Conservation (phyloP, 495 filamentous ascomycete species). For the Neurospora cerealis region DNA sequence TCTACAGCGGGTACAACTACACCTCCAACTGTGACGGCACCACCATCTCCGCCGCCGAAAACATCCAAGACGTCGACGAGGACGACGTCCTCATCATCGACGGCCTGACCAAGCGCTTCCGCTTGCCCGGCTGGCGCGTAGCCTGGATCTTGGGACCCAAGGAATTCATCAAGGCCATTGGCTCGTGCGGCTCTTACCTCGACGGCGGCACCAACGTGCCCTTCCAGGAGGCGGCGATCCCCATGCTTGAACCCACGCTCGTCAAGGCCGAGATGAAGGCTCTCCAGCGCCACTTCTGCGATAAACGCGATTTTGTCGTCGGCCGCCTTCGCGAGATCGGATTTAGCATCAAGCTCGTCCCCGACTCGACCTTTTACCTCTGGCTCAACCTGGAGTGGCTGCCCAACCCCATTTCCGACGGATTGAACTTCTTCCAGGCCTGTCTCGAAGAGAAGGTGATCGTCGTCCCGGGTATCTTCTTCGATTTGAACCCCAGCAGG, state of each 20-base stretch:
- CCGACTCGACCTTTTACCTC: slow-evolving; percentile 90
- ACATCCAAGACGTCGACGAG: slow-evolving; percentile 61
- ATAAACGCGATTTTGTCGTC: slow-evolving; percentile 85
- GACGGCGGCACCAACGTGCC: slow-evolving; percentile 91
- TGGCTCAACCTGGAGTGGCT: slow-evolving; percentile 47
- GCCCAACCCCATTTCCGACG: slow-evolving; percentile 73
- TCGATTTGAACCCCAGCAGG: slow-evolving; percentile 84
- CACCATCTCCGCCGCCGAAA: slow-evolving; percentile 56
- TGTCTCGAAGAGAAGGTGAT: slow-evolving; percentile 89
- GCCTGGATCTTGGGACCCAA: slow-evolving; percentile 94
- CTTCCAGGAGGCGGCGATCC: slow-evolving; percentile 88
- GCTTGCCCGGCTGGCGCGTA: slow-evolving; percentile 91
- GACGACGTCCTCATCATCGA: slow-evolving; percentile 85
- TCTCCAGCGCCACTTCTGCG: slow-evolving; percentile 76
- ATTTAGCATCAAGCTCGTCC: slow-evolving; percentile 67
- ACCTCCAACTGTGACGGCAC: slow-evolving; percentile 80
- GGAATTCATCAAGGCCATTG: slow-evolving; percentile 91
- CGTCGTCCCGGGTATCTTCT: slow-evolving; percentile 89
- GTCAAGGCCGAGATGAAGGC: slow-evolving; percentile 84
- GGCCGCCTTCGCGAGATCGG: slow-evolving; percentile 69
- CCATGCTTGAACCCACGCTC: slow-evolving; percentile 76
- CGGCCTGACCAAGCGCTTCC: slow-evolving; percentile 93
- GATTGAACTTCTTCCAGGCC: slow-evolving; percentile 92
- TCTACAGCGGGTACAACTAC: slow-evolving; percentile 95
- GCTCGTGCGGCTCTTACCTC: slow-evolving; percentile 88